A percentile compares a stretch with the other conserved stretches of the same genome.
Conservation (phyloP, 2,329 filamentous ascomycete species). For the Allantophomopsis lycopodina region DNA sequence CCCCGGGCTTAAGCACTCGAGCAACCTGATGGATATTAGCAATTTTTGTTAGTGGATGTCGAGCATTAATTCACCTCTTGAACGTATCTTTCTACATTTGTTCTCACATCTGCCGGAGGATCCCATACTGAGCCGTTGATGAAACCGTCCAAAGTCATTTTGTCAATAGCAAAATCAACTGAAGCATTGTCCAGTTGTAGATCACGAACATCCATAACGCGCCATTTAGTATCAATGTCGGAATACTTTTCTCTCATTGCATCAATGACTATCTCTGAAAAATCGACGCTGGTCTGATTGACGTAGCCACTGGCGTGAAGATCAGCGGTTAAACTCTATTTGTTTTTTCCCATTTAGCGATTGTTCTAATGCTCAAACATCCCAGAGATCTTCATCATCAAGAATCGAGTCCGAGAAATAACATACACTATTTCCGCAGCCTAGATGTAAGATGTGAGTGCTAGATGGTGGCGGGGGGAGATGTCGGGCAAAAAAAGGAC, state of each 20-base stretch:
- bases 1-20: slow-evolving; percentile 31
- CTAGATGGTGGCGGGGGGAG: slow-evolving; percentile 21
- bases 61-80: slow-evolving; percentile 24
- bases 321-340: slow-evolving; percentile 35
- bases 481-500: slow-evolving; percentile 29
- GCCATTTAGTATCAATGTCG: slow-evolving; percentile 24
- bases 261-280: slow-evolving; percentile 36
- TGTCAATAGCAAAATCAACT: slow-evolving; percentile 43
- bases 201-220: slow-evolving; percentile 33
- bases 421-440: slow-evolving; percentile 41
- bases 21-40: slow-evolving; percentile 20
- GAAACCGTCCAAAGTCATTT: slow-evolving; percentile 40
- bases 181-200: slow-evolving; percentile 27
- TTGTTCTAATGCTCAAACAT: background rate
- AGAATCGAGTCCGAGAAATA: too few species aligned
- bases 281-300: slow-evolving; percentile 40
- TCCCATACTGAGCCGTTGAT: slow-evolving; percentile 38
- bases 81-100: slow-evolving; percentile 33
- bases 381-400: background rate
- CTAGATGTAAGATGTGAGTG: slow-evolving; percentile 37
- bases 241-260: slow-evolving; percentile 32
- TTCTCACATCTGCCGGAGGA: slow-evolving; percentile 31
- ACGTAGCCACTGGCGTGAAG: slow-evolving; percentile 31
- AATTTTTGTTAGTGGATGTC: background rate
- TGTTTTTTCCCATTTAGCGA: background rate